Percentiles rank a stretch among this genome's conserved stretches.
Conservation (phyloP, 176 grass and related monocot genomes). For the Carex parvula region DNA sequence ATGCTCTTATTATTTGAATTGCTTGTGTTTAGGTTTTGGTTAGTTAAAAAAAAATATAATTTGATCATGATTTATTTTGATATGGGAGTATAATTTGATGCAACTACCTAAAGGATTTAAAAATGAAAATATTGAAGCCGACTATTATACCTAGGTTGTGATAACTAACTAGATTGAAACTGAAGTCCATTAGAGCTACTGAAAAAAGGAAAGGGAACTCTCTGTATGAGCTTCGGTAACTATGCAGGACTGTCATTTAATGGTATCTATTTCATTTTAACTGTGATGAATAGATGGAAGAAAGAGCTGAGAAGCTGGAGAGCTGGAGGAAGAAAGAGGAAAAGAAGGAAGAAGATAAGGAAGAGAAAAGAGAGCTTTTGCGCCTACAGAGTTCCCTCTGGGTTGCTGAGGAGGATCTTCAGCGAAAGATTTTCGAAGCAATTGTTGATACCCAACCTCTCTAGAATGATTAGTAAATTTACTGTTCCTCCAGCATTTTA, state of each 20-base stretch:
- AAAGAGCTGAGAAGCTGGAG: slow-evolving; percentile 81
- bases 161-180: background rate
- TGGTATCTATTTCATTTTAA: background rate
- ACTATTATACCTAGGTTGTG: background rate
- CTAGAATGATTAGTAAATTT: slow-evolving; percentile 24
- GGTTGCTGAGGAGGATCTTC: slow-evolving; percentile 59
- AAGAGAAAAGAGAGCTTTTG: slow-evolving; percentile 47
- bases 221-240: background rate
- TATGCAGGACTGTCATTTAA: background rate
- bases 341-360: slow-evolving; percentile 44
- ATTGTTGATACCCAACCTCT: slow-evolving; percentile 37
- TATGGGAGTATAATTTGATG: background rate
- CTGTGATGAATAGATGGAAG: slow-evolving; percentile 57
- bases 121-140: background rate
- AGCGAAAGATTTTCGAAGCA: slow-evolving; percentile 34
- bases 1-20: background rate
- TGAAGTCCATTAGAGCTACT: background rate
- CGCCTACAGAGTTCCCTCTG: slow-evolving; percentile 51
- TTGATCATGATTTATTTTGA: background rate
- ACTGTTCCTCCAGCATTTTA: background rate
- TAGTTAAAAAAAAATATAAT: background rate
- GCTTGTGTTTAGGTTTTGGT: background rate
- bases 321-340: slow-evolving; percentile 70
- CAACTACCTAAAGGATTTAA: background rate
- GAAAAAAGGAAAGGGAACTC: background rate